Conservation (phyloP, 768 basidiomycete species). For the Russula ochroleuca region DNA sequence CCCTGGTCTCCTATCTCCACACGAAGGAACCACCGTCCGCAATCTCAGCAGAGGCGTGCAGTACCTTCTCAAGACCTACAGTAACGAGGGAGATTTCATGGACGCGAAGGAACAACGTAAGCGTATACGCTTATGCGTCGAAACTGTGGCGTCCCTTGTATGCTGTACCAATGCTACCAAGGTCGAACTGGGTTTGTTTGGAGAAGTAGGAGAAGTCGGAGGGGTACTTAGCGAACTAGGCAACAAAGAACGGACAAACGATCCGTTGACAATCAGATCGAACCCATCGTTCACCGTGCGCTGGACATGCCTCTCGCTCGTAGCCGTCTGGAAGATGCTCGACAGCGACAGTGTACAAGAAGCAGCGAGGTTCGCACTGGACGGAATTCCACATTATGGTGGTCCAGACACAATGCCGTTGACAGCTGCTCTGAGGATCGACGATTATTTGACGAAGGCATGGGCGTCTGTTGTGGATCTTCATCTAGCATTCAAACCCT, state of each 20-base stretch:
- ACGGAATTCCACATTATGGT: background rate
- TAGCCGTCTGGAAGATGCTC: background rate
- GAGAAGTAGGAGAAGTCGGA: background rate
- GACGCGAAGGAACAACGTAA: background rate
- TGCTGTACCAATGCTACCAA: background rate
- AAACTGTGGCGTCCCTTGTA: background rate
- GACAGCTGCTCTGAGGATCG: background rate
- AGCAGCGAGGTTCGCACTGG: background rate
- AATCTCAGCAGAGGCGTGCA: background rate
- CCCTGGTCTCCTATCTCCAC: background rate
- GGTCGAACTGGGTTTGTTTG: background rate
- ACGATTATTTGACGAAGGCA: background rate
- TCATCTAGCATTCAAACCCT: slow-evolving; percentile 1
- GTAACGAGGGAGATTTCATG: background rate
- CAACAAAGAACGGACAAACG: background rate
- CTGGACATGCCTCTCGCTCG: background rate
- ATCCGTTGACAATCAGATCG: background rate
- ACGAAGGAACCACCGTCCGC: background rate
- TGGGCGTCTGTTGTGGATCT: background rate
- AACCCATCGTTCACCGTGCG: background rate
- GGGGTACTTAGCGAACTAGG: background rate
- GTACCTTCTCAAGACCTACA: background rate
- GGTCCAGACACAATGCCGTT: background rate
- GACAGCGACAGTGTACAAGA: background rate
- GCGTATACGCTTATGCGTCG: background rate